Evolutionary conservation across 2,329 filamentous ascomycete species (phyloP), one percentile per base, ranked within the genome.

Genomic region (Chrysoporthe puriensis): DNA sequence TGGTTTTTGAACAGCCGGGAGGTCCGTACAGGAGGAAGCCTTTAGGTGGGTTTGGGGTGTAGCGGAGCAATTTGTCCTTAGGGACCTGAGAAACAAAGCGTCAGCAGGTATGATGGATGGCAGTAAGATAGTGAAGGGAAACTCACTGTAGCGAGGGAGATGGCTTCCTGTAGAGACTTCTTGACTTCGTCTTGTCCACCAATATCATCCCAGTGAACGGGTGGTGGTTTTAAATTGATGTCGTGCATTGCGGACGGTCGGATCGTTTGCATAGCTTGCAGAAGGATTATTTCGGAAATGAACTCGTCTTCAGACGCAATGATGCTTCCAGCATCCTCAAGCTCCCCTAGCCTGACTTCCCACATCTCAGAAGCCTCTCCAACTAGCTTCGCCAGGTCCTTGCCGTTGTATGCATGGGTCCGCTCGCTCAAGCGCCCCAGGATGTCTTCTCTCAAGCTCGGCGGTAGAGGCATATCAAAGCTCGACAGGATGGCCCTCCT

Each of bases 1-100:
- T 87, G 0, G 95, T 98, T 80, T 98, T 98, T 71, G 94, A 96
- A 79, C 95, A 97, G 3, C 95, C 95, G 0, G 95, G 95, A 0
- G 95, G 95, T 0, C 95, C 95, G 77, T 97, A 97, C 2, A 98
- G 85, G 7, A 98, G 84, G 18, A 97, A 87, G 0, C 94, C 94
- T 75, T 95, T 96, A 66, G 90, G 90, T 0, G 90, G 88, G 43
- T 85, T 85, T 34, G 78, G 80, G 61, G 84, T 80, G 68, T 81
- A 77, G 64, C 76, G 73, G 36, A 73, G 70, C 60, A 76, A 71
- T 42, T 75, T 73, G 60, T 75, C 71, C 66, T 79, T 78, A 4
- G 77, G 76, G 4, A 63, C 59, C 59, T 61, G 11, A 13, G 6
- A 13, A 44, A 9, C 9, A 3, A 32, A 7, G 1, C 5, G 59